Evolutionary conservation across 352 stramenopile genomes (phyloP).

Genomic region (Chrysophaeum taylorii): DNA sequence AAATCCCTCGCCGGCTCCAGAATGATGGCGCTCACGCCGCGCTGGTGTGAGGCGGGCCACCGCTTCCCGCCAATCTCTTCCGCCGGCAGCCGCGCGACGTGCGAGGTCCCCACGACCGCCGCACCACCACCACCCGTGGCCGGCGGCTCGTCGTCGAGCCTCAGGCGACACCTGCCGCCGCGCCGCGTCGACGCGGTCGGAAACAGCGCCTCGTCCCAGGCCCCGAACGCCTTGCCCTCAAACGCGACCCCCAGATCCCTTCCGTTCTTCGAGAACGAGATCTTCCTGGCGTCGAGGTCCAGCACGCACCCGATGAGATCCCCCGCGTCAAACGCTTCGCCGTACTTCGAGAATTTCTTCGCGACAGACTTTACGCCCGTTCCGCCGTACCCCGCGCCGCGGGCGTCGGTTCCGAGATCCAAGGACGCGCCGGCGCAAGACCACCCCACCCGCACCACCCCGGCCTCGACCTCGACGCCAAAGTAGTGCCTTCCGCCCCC

Average conservation of each 20-base stretch:
- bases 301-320: slow-evolving; percentile 62
- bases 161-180: slow-evolving; percentile 1
- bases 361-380: slow-evolving; percentile 74
- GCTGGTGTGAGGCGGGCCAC: too few relatives aligned
- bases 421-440: slow-evolving; percentile 30
- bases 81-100: too few relatives aligned
- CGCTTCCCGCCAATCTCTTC: too few relatives aligned
- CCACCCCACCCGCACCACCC: slow-evolving; percentile 41
- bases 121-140: background rate
- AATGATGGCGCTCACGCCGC: slow-evolving; percentile 36
- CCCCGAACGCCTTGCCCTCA: slow-evolving; percentile 43
- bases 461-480: slow-evolving; percentile 21
- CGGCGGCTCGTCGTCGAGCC: background rate
- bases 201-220: slow-evolving; percentile 30
- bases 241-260: slow-evolving; percentile 63
- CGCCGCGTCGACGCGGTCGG: slow-evolving; percentile 37
- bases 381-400: slow-evolving; percentile 77
- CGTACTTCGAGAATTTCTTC: slow-evolving; percentile 68
- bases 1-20: slow-evolving; percentile 43
- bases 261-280: slow-evolving; percentile 77
- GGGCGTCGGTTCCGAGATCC: slow-evolving; percentile 62
- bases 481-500: too few relatives aligned
- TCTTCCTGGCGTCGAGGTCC: slow-evolving; percentile 18
- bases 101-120: too few relatives aligned
- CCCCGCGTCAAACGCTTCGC: slow-evolving; percentile 63